Base-by-base conservation (phyloP, 2,329 filamentous ascomycete genomes). In the Diaporthe batatas region DNA sequence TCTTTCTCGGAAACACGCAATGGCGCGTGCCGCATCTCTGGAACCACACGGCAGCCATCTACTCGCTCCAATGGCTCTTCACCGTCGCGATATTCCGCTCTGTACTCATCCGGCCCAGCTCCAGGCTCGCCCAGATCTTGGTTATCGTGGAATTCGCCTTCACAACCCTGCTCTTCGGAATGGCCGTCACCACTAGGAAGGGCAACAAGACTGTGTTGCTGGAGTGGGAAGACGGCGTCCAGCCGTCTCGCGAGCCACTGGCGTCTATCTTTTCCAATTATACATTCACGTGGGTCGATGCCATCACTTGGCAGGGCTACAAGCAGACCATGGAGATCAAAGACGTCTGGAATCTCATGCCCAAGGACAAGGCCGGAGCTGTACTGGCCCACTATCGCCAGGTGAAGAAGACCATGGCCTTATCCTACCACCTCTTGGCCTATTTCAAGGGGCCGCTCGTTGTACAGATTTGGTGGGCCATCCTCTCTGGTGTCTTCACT, bases 31-130 rank as follows among this genome's bases (percentile, higher is more conserved):
- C 93, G 11, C 87, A 89, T 73, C 85, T 98, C 11, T 99, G 96
- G 96, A 95, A 96, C 80, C 96, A 99, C 82, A 98, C 96, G 0
- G 93, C 94, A 25, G 84, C 88, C 75, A 90, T 99, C 70, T 99
- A 99, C 82, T 88, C 89, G 70, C 85, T 91, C 70, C 92, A 95
- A 80, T 99, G 96, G 94, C 79, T 96, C 6, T 91, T 95, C 78
- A 87, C 88, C 11, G 75, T 96, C 32, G 85, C 94, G 76, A 83
- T 96, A 7, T 96, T 98, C 85, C 94, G 96, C 72, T 98, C 96
- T 3, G 92, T 90, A 68, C 83, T 98, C 73, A 91, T 98, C 75
- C 92, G 96, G 81, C 92, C 94, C 0, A 87, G 85, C 65, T 93
- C 93, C 10, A 83, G 81, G 69, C 81, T 91, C 51, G 86, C 90